These are phyloP conservation scores for Populus deltoides DNA, from an alignment of 345 rosid genomes.

Conservation along the genomic window DNA sequence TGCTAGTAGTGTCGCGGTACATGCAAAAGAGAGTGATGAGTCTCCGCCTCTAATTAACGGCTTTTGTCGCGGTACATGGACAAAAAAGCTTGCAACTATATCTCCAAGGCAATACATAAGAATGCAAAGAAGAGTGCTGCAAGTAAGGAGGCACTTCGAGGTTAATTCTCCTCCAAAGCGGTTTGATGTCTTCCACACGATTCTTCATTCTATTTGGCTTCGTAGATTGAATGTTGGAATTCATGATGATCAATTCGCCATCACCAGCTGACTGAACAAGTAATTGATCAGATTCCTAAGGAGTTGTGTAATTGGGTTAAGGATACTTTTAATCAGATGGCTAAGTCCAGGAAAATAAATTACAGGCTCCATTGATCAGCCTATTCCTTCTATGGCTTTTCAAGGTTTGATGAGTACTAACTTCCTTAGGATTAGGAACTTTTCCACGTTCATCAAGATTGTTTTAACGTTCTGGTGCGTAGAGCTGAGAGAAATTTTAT, in stretches of 20 bases:
- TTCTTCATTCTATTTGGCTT: constrained; percentile 86
- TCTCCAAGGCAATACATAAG: constrained; percentile 73
- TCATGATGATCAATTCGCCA: constrained; percentile 20
- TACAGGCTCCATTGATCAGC: too few relatives aligned
- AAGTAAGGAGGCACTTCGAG: constrained; percentile 70
- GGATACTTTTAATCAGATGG: too few relatives aligned
- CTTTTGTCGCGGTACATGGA: neutral
- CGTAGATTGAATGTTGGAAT: constrained; percentile 72
- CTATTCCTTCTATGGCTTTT: too few relatives aligned
- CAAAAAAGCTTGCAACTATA: constrained; percentile 18
- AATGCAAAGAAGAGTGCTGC: constrained; percentile 72
- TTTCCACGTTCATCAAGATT: too few relatives aligned
- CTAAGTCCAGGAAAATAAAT: too few relatives aligned
- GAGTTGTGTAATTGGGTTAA: too few relatives aligned
- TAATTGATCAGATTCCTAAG: too few relatives aligned
- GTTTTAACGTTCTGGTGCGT: too few relatives aligned
- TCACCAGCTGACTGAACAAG: constrained; percentile 3
- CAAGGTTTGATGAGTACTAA: too few relatives aligned
- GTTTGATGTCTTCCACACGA: constrained; percentile 89
- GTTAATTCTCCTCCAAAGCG: constrained; percentile 73
- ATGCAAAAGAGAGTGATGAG: neutral
- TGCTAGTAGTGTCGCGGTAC: too few relatives aligned
- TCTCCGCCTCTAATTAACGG: neutral
- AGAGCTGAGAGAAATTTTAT: too few relatives aligned
- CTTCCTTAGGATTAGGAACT: too few relatives aligned